phyloP scores from a whole-genome alignment of 148 eudicot species.

The Vaccinium darrowii region DNA sequence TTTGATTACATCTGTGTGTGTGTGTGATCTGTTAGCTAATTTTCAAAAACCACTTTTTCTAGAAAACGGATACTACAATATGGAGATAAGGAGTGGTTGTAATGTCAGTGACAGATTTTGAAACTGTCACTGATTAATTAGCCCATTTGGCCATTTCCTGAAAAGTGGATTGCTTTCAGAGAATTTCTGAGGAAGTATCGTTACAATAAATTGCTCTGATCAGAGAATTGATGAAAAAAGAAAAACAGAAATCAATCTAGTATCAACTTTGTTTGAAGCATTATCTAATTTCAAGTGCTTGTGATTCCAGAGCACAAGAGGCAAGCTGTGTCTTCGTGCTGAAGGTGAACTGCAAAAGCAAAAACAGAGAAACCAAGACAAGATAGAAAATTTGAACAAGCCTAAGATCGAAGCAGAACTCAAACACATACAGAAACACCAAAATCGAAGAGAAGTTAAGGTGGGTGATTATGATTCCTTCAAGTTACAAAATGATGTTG shows the following conservation, averaged over 20 bases:
- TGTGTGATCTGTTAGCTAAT: too few species aligned
- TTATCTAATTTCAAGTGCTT: slow-evolving; percentile 17
- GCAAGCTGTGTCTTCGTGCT: slow-evolving; percentile 77
- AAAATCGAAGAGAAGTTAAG: slow-evolving; percentile 32
- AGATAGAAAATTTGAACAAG: slow-evolving; percentile 41
- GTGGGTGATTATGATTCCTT: slow-evolving; percentile 80
- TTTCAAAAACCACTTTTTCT: too few species aligned
- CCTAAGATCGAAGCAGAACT: slow-evolving; percentile 43
- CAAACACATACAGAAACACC: slow-evolving; percentile 46
- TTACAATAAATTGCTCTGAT: too few species aligned
- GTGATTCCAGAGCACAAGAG: slow-evolving; percentile 60
- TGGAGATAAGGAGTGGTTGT: too few species aligned
- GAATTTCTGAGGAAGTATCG: too few species aligned
- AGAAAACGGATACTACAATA: too few species aligned
- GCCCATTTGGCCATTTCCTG: too few species aligned
- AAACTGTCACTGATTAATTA: too few species aligned
- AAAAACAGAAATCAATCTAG: neutral
- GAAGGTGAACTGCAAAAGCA: slow-evolving; percentile 75
- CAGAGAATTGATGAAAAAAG: neutral
- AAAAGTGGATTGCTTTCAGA: too few species aligned
- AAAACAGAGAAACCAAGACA: slow-evolving; percentile 48
- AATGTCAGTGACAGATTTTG: too few species aligned
- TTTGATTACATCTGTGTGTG: too few species aligned
- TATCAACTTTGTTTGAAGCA: neutral
- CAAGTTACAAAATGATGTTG: slow-evolving; percentile 51